Conservation (phyloP, 208 protist genomes). For the Leptomonas pyrrhocoris region DNA sequence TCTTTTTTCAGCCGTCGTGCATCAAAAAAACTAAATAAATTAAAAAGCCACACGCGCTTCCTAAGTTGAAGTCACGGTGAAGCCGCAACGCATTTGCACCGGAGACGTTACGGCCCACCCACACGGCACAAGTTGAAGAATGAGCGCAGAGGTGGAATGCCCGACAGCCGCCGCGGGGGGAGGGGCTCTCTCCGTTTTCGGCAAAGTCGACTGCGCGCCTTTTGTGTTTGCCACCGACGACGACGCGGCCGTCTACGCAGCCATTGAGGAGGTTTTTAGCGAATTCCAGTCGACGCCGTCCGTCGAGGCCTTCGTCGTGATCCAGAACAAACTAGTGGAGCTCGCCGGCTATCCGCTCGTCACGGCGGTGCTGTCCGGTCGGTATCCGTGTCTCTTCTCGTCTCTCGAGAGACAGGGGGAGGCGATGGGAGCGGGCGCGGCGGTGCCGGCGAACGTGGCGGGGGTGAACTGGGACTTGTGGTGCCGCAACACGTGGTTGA, state of each 20-base stretch:
- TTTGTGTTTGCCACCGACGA: slow-evolving; percentile 22
- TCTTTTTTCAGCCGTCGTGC: too few relatives aligned
- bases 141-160: neutral
- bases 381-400: slow-evolving; percentile 31
- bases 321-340: slow-evolving; percentile 16
- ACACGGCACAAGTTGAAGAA: neutral
- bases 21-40: too few relatives aligned
- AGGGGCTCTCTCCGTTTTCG: neutral
- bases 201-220: slow-evolving; percentile 26
- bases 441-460: slow-evolving; percentile 9
- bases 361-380: slow-evolving; percentile 23
- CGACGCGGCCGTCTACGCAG: slow-evolving; percentile 23
- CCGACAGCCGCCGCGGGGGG: neutral
- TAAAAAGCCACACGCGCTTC: too few relatives aligned
- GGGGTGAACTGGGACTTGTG: slow-evolving; percentile 25
- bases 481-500: slow-evolving; percentile 37
- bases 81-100: too few relatives aligned
- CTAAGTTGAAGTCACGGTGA: too few relatives aligned
- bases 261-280: slow-evolving; percentile 18
- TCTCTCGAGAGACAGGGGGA: slow-evolving; percentile 3
- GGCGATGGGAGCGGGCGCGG: neutral
- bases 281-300: slow-evolving; percentile 10
- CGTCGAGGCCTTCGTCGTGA: neutral
- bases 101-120: too few relatives aligned
- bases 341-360: slow-evolving; percentile 23